Conservation (phyloP, 2,329 filamentous ascomycete species). For the Exophiala oligosperma region DNA sequence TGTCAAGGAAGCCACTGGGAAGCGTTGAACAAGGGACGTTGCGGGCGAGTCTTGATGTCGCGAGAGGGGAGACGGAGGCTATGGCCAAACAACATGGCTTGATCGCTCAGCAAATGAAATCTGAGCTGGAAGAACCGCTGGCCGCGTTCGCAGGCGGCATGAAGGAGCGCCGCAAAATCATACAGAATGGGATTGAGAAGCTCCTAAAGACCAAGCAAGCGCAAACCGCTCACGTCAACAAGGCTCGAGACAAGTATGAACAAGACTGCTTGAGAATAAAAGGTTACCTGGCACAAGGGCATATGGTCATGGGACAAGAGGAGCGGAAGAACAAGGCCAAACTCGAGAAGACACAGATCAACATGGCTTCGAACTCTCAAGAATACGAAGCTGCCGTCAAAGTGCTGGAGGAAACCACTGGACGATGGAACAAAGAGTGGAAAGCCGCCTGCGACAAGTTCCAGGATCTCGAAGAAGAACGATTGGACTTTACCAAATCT, state of each 20-base stretch:
- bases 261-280: constrained; percentile 98
- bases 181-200: constrained; percentile 92
- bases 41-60: constrained; percentile 78
- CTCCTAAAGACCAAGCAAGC: constrained; percentile 89
- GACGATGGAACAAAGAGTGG: constrained; percentile 97
- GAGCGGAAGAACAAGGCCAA: constrained; percentile 99
- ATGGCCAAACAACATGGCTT: constrained; percentile 92
- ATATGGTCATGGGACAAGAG: constrained; percentile 99
- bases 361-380: constrained; percentile 82
- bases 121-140: constrained; percentile 89
- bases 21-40: constrained; percentile 84
- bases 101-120: constrained; percentile 93
- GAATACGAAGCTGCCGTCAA: constrained; percentile 96
- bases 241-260: constrained; percentile 93
- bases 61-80: constrained; percentile 84
- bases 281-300: constrained; percentile 94
- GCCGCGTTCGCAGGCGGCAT: constrained; percentile 89
- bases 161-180: constrained; percentile 95
- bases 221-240: constrained; percentile 88
- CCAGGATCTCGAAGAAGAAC: constrained; percentile 96
- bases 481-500: constrained; percentile 95
- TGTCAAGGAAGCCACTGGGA: constrained; percentile 85
- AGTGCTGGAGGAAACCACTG: constrained; percentile 89
- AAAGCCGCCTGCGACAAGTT: constrained; percentile 97
- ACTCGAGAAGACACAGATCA: constrained; percentile 97